Percentiles rank a stretch among this genome's conserved stretches.
phyloP scores from a whole-genome alignment of 2,329 filamentous ascomycete species.

The Xylaria sp. region DNA sequence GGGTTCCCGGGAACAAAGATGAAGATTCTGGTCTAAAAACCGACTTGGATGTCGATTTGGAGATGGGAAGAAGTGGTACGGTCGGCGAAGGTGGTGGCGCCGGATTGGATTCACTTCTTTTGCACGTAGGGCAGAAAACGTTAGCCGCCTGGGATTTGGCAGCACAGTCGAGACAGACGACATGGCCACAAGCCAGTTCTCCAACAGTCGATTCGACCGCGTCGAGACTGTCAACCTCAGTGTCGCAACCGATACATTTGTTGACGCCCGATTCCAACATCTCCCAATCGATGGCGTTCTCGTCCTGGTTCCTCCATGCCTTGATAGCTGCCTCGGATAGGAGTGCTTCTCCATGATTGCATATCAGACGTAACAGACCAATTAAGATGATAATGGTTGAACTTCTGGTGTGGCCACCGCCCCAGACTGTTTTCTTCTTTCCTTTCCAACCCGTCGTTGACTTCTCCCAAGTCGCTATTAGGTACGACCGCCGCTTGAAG shows the following conservation, averaged over 20 bases:
- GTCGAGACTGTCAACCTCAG: no score
- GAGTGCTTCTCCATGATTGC: conserved; percentile 48
- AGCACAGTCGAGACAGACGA: no score
- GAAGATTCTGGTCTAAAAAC: neutral
- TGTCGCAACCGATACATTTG: neutral
- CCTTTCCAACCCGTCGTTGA: no score
- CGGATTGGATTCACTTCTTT: no score
- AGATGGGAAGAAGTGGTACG: no score
- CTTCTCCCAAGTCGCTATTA: neutral
- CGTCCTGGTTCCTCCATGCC: conserved; percentile 35
- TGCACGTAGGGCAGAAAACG: no score
- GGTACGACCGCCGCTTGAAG: conserved; percentile 21
- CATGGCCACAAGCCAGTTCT: no score
- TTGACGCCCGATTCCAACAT: conserved; percentile 3
- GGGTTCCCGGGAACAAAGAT: neutral
- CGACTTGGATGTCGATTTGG: neutral
- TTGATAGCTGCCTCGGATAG: conserved; percentile 39
- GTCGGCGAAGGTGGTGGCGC: no score
- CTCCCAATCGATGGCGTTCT: conserved; percentile 23
- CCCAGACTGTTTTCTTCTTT: no score
- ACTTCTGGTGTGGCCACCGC: no score
- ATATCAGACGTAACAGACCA: conserved; percentile 46
- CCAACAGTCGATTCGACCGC: no score
- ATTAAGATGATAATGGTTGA: conserved; percentile 44
- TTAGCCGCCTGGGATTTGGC: no score